phyloP scores from a whole-genome alignment of 75 land plant genomes.

The Cryptomeria japonica region DNA sequence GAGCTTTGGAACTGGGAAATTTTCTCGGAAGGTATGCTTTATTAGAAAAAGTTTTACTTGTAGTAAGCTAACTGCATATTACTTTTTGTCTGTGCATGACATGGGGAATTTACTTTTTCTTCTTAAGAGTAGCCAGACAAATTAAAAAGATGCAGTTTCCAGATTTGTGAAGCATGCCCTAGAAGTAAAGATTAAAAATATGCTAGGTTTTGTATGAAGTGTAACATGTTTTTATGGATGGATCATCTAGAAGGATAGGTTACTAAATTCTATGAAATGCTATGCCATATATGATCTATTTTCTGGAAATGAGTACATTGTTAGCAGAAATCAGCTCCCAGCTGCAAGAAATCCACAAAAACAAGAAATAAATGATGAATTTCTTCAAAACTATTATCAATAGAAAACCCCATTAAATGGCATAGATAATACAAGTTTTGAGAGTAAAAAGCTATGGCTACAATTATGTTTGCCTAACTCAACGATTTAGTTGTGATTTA shows the following conservation, averaged over 20 bases:
- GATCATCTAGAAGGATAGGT: not conserved
- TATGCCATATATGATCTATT: not conserved
- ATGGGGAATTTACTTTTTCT: not conserved
- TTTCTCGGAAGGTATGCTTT: conserved; percentile 42
- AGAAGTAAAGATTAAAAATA: not conserved
- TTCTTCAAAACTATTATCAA: not conserved
- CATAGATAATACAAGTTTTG: not conserved
- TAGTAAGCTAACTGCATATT: not conserved
- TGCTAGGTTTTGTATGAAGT: not conserved
- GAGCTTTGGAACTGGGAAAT: conserved; percentile 45
- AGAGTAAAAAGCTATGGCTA: not conserved
- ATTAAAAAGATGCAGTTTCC: not conserved
- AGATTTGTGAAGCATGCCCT: not conserved
- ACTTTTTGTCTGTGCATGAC: not conserved
- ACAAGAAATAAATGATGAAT: not conserved
- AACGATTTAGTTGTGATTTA: not conserved
- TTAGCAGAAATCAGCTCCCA: not conserved
- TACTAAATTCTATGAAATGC: not conserved
- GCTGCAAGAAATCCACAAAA: not conserved
- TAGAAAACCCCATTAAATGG: not conserved
- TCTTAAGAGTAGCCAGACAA: not conserved
- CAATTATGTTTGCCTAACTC: not conserved
- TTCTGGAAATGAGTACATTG: not conserved
- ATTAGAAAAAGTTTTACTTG: not conserved
- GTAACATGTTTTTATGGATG: not conserved